phyloP scores from a whole-genome alignment of 805 yeast genomes.

The baker's yeast (Saccharomyces cerevisiae) region DNA sequence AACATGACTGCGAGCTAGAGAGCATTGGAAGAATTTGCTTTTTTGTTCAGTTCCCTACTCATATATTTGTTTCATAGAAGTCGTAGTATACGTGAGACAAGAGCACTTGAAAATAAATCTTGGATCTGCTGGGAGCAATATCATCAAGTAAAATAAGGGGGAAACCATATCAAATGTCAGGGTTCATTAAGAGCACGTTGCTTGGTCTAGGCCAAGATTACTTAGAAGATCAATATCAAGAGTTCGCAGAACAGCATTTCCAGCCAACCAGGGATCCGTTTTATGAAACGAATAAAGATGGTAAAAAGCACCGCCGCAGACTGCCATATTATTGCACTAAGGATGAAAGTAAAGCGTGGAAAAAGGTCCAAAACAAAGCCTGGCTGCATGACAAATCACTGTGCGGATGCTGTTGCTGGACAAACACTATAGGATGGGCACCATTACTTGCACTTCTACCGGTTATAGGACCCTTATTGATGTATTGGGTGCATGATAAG shows the following conservation, averaged over 20 bases:
- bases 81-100: background rate
- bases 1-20: background rate
- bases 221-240: conserved; percentile 17
- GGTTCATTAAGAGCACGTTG: conserved; percentile 6
- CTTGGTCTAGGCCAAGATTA: conserved; percentile 12
- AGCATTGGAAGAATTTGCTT: background rate
- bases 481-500: conserved; percentile 72
- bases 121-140: background rate
- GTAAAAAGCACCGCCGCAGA: conserved; percentile 48
- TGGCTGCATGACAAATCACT: conserved; percentile 84
- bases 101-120: background rate
- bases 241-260: conserved; percentile 23
- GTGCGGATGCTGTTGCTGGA: conserved; percentile 60
- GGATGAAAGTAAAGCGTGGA: conserved; percentile 63
- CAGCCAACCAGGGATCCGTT: conserved; percentile 48
- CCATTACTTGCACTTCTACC: conserved; percentile 70
- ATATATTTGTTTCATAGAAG: background rate
- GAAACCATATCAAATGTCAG: conserved; percentile 5
- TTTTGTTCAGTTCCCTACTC: background rate
- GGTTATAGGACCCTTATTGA: conserved; percentile 71
- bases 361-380: conserved; percentile 62
- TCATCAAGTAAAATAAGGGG: background rate
- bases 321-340: conserved; percentile 49
- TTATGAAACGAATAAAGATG: conserved; percentile 38
- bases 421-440: conserved; percentile 67